These are phyloP conservation scores for Exserohilum turcica DNA, from an alignment of 2,329 filamentous ascomycete species.

Conservation along the genomic window DNA sequence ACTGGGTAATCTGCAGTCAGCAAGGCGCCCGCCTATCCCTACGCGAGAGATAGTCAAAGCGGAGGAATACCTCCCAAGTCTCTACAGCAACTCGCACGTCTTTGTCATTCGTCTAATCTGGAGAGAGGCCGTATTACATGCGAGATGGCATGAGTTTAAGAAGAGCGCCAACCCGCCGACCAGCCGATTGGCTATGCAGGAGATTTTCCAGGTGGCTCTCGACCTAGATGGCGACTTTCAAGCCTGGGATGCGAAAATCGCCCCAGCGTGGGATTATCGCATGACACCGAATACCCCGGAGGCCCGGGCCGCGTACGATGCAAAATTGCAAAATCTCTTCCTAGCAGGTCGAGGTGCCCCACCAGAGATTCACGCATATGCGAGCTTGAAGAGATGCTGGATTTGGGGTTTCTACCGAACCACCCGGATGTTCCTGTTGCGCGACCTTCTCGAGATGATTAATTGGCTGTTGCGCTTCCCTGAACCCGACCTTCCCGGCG, in stretches of 20 bases:
- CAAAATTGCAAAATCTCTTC: constrained; percentile 32
- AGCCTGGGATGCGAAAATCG: constrained; percentile 30
- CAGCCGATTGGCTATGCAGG: constrained; percentile 25
- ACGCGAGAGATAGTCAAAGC: constrained; percentile 22
- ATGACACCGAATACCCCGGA: constrained; percentile 31
- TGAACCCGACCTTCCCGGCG: constrained; percentile 5
- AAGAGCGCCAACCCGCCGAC: constrained; percentile 20
- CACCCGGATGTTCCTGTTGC: constrained; percentile 32
- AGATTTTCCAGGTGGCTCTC: constrained; percentile 29
- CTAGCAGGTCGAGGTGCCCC: constrained; percentile 32
- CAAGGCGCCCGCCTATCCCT: constrained; percentile 29
- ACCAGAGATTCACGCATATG: constrained; percentile 33
- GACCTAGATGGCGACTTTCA: constrained; percentile 35
- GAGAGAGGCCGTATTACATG: constrained; percentile 30
- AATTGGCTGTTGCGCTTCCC: constrained; percentile 40
- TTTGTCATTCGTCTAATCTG: constrained; percentile 35
- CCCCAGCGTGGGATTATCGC: constrained; percentile 27
- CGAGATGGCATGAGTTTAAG: constrained; percentile 37
- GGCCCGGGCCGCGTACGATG: constrained; percentile 22
- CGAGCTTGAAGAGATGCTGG: constrained; percentile 30
- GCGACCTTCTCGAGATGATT: constrained; percentile 37
- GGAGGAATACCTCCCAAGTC: constrained; percentile 17
- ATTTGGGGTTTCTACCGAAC: constrained; percentile 41
- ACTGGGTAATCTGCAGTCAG: constrained; percentile 34
- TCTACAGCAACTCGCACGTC: constrained; percentile 28